Percentiles rank a stretch among this genome's conserved stretches.
Conservation (phyloP, 2,329 filamentous ascomycete genomes). For the Xylariaceae sp. region DNA sequence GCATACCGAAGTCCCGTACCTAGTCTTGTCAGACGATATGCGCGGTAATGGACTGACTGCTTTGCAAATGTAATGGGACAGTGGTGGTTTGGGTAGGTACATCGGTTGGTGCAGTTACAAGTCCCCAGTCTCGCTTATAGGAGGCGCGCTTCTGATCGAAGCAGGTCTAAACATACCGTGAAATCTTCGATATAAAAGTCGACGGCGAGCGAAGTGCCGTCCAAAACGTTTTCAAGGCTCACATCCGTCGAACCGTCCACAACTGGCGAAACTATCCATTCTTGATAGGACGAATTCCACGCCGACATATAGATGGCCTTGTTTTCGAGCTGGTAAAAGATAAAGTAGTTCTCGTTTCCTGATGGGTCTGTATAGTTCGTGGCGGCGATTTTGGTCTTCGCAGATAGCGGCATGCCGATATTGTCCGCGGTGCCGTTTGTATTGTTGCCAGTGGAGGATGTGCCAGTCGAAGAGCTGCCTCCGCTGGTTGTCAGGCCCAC, state of each 20-base stretch:
- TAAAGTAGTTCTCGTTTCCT: constrained; percentile 18
- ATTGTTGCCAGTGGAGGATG: not conserved
- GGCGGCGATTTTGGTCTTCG: constrained; percentile 14
- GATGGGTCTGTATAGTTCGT: constrained; percentile 20
- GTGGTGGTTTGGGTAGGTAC: too few relatives aligned
- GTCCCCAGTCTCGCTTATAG: too few relatives aligned
- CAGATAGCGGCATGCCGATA: not conserved
- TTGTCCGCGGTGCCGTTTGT: constrained; percentile 5
- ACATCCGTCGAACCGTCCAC: constrained; percentile 16
- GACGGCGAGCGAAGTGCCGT: constrained; percentile 13
- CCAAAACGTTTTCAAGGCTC: too few relatives aligned
- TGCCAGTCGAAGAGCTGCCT: not conserved
- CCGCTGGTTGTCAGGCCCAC: constrained; percentile 5
- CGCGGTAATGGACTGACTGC: too few relatives aligned
- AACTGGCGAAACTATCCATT: constrained; percentile 20
- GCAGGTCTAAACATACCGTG: not conserved
- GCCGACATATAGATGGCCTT: constrained; percentile 19
- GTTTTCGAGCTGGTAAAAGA: constrained; percentile 21
- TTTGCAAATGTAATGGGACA: too few relatives aligned
- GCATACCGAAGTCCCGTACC: too few relatives aligned
- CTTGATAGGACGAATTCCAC: constrained; percentile 18
- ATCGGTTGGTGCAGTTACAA: too few relatives aligned
- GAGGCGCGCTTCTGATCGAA: too few relatives aligned
- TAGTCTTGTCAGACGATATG: too few relatives aligned
- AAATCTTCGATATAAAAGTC: constrained; percentile 7